Conservation (phyloP, 2,329 filamentous ascomycete genomes). For the Pseudogymnoascus destructans region DNA sequence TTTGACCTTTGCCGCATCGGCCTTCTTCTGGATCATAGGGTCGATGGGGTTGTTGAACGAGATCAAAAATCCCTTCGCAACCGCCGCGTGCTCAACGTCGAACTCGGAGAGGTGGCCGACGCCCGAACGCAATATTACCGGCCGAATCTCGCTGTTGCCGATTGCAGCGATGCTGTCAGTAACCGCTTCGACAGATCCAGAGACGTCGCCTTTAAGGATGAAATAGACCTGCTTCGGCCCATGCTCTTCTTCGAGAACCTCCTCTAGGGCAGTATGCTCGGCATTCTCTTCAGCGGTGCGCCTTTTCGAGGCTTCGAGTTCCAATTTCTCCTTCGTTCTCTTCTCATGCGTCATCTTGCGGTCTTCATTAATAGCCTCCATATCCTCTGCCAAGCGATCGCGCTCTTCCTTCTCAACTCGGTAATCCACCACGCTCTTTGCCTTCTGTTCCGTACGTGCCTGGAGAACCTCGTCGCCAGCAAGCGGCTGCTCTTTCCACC, state of each 20-base stretch:
- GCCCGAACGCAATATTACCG: constrained; percentile 61
- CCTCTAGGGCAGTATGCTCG: constrained; percentile 18
- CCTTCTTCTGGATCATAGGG: constrained; percentile 52
- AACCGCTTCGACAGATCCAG: constrained; percentile 86
- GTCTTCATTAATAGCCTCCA: constrained; percentile 63
- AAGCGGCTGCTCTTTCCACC: constrained; percentile 79
- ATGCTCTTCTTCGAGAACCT: constrained; percentile 26
- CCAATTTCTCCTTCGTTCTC: constrained; percentile 45
- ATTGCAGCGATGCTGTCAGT: constrained; percentile 62
- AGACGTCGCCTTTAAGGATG: constrained; percentile 84
- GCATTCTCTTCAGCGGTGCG: constrained; percentile 19
- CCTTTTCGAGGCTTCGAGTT: constrained; percentile 32
- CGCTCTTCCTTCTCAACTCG: constrained; percentile 60
- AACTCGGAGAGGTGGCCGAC: constrained; percentile 73
- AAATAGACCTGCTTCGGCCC: constrained; percentile 55
- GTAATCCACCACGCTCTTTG: constrained; percentile 65
- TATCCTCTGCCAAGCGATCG: constrained; percentile 50
- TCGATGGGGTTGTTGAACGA: constrained; percentile 72
- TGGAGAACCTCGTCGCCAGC: constrained; percentile 84
- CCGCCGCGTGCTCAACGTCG: constrained; percentile 77
- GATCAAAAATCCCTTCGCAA: constrained; percentile 62
- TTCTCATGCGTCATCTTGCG: constrained; percentile 45
- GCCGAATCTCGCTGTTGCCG: constrained; percentile 71
- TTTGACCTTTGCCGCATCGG: constrained; percentile 56
- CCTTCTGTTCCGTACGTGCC: constrained; percentile 63